Base-by-base conservation (phyloP, 139 green algal genomes). In the Chlamydomonas sp. region DNA sequence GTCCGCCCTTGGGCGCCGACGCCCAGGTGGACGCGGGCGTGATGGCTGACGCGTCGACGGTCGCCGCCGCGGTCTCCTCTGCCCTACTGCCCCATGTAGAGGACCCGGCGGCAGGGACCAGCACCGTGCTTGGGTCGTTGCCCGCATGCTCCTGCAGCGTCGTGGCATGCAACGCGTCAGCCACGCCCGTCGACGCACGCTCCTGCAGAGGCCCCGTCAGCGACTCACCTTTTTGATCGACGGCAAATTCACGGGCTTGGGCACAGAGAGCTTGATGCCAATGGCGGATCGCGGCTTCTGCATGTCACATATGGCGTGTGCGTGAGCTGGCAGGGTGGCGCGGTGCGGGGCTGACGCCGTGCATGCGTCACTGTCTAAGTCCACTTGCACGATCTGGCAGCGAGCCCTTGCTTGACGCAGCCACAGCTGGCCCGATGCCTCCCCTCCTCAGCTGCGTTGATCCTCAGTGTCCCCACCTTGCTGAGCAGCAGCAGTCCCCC, bases 211-310 rank as follows among this genome's bases (percentile, higher is more conserved):
- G 34, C 28, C 38, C 29, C 35, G 36, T 48, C 4, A n/a, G 1
- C 31, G 3, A 49, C 76, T 1, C 48, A 87, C 87, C 83, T 92
- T 92, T 69, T 87, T 89, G 20, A 91, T 79, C 2, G 87, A 92
- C 0, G 88, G 87, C 1, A 94, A 76, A 74, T 94, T 92, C 28
- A 94, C 87, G 34, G 88, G 88, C 65, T 87, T 88, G 0, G 88
- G 88, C 13, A 92, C 84, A 22, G 82, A 76, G 0, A 94, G 77
- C 79, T 94, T 94, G 34, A 65, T 22, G 26, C 79, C 76, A 29
- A 70, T 28, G 3, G 65, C 75, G 20, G 73, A 60, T 5, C 79
- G 73, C 24, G 80, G 71, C 48, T 72, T 75, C 76, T 85, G 83
- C 82, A 75, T 59, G 48, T 38, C n/a, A n/a, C n/a, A n/a, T n/a